These are phyloP conservation scores for Puccinia horiana DNA, from an alignment of 1,284 basidiomycete genomes.

Conservation along the genomic window DNA sequence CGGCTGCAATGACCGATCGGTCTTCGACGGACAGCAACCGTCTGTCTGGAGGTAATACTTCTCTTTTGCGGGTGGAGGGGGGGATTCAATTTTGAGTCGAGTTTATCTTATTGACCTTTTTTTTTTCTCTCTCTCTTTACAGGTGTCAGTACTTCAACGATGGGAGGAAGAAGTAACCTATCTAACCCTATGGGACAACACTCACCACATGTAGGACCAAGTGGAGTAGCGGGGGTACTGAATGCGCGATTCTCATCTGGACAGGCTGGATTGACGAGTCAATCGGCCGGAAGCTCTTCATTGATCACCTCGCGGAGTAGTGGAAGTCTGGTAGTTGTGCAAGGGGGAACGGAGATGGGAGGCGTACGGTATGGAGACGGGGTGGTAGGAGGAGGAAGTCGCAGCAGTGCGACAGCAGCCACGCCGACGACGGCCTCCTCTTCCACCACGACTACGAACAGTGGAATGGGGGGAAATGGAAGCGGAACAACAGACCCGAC, in stretches of 20 bases:
- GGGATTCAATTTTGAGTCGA: no score
- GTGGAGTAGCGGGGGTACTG: neutral
- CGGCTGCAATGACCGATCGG: constrained; percentile 23
- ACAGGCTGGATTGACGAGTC: neutral
- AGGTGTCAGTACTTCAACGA: neutral
- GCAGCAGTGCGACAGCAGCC: neutral
- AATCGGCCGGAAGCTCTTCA: neutral
- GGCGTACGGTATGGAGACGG: constrained; percentile 51
- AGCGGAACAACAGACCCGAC: constrained; percentile 35
- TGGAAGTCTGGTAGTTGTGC: constrained; percentile 11
- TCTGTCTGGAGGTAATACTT: neutral
- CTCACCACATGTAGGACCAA: neutral
- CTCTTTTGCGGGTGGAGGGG: no score
- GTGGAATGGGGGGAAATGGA: neutral
- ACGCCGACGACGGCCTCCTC: neutral
- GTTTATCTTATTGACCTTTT: neutral
- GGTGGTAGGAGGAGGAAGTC: constrained; percentile 15
- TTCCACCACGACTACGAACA: neutral
- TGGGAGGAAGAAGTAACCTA: neutral
- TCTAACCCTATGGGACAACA: neutral
- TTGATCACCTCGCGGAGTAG: constrained; percentile 20
- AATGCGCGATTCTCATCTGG: constrained; percentile 18
- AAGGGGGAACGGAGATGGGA: constrained; percentile 35
- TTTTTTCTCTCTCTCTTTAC: neutral
- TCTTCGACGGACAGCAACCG: constrained; percentile 31